phyloP scores from a whole-genome alignment of 495 filamentous ascomycete genomes.

The Umbilicaria muhlenbergii region DNA sequence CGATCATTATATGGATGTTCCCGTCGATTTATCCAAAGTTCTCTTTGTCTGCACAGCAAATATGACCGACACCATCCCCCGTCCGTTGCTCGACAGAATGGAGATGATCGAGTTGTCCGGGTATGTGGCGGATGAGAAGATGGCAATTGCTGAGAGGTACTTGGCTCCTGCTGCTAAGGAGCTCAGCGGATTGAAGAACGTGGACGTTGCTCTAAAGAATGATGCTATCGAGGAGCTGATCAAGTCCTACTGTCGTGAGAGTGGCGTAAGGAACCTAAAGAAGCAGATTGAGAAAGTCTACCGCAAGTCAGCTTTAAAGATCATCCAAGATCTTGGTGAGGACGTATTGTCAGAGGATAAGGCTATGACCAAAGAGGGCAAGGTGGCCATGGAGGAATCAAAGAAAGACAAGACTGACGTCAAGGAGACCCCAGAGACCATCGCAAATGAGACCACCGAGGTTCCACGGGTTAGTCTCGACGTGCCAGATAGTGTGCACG shows the following conservation, averaged over 20 bases:
- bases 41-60: conserved; percentile 99
- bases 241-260: conserved; percentile 95
- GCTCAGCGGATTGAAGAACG: conserved; percentile 76
- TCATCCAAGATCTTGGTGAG: conserved; percentile 89
- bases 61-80: conserved; percentile 95
- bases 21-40: conserved; percentile 93
- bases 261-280: conserved; percentile 93
- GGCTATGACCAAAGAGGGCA: conserved; percentile 78
- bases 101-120: conserved; percentile 94
- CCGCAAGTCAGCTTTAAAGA: conserved; percentile 91
- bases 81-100: conserved; percentile 92
- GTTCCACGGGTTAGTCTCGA: conserved; percentile 63
- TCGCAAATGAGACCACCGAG: conserved; percentile 57
- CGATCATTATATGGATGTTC: conserved; percentile 98
- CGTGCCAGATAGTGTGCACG: conserved; percentile 76
- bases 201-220: conserved; percentile 67
- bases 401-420: conserved; percentile 44
- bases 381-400: conserved; percentile 59
- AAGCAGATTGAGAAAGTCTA: conserved; percentile 99
- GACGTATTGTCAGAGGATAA: conserved; percentile 65
- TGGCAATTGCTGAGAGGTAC: conserved; percentile 92
- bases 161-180: conserved; percentile 85
- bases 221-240: conserved; percentile 90
- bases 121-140: conserved; percentile 97
- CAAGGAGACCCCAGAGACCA: conserved; percentile 38